Percentiles rank a stretch among this genome's conserved stretches.
phyloP scores from a whole-genome alignment of 495 filamentous ascomycete species.

The Tuber indicum region DNA sequence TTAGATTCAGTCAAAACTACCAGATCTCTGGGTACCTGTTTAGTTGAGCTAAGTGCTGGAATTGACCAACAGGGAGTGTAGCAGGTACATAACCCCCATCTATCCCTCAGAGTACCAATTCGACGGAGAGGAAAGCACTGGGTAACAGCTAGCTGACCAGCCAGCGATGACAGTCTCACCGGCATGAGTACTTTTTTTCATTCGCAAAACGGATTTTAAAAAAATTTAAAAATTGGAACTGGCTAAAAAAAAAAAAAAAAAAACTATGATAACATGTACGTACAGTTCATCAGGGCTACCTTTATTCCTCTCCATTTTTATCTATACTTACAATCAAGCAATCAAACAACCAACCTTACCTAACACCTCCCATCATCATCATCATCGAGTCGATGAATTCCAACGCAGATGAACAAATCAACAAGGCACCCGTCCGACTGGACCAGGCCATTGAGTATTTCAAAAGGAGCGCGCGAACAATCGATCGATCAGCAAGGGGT shows the following conservation, averaged over 20 bases:
- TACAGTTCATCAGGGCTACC: not conserved
- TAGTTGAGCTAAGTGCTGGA: not conserved
- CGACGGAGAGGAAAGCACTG: not conserved
- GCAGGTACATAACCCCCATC: not conserved
- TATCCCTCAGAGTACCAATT: not conserved
- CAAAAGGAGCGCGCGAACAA: not conserved
- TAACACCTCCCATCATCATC: not conserved
- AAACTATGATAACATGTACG: not conserved
- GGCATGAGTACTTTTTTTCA: conserved; percentile 1
- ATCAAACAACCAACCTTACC: not conserved
- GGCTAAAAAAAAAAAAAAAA: not conserved
- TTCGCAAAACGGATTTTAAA: not conserved
- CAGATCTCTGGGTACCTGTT: conserved; percentile 2
- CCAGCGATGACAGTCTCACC: not conserved
- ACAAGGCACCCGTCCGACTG: not conserved
- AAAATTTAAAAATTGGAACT: not conserved
- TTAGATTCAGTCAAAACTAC: conserved; percentile 6
- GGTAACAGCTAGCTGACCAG: not conserved
- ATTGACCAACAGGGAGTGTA: conserved; percentile 3
- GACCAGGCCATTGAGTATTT: not conserved
- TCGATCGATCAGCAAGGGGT: conserved; percentile 4
- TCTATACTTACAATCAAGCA: not conserved
- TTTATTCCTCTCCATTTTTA: not conserved
- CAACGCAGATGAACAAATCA: not conserved
- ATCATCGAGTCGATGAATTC: conserved; percentile 1